These are phyloP conservation scores for Hyphopichia pseudoburtonii DNA, from an alignment of 1,139 yeast species.

Conservation along the genomic window DNA sequence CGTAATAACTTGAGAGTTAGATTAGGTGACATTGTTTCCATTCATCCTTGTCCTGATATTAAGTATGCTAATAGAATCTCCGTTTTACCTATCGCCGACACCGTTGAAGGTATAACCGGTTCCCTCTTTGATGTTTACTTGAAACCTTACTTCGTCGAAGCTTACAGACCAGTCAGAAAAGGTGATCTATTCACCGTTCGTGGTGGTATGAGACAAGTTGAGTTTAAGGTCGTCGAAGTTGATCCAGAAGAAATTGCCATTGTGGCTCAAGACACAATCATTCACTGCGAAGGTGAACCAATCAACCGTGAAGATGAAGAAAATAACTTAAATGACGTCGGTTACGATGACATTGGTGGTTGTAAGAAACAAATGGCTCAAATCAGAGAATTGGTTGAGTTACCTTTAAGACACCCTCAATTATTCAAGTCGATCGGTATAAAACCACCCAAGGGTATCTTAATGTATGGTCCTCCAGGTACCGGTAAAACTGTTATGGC, in stretches of 20 bases:
- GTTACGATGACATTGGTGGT: slow-evolving; percentile 99
- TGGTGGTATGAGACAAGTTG: slow-evolving; percentile 99
- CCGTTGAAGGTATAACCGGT: slow-evolving; percentile 97
- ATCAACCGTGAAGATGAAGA: slow-evolving; percentile 99
- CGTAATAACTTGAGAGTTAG: slow-evolving; percentile 94
- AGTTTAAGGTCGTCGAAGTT: slow-evolving; percentile 95
- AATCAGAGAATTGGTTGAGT: slow-evolving; percentile 93
- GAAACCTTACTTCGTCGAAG: slow-evolving; percentile 98
- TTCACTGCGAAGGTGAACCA: slow-evolving; percentile 99
- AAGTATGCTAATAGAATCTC: slow-evolving; percentile 92
- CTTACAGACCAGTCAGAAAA: slow-evolving; percentile 97
- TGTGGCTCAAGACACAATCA: slow-evolving; percentile 97
- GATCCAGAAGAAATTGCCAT: slow-evolving; percentile 98
- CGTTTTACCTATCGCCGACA: slow-evolving; percentile 96
- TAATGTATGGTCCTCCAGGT: slow-evolving; percentile 99
- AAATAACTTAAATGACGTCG: slow-evolving; percentile 91
- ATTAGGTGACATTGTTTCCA: slow-evolving; percentile 85
- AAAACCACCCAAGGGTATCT: slow-evolving; percentile 94
- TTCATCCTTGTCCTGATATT: slow-evolving; percentile 97
- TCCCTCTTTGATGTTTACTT: slow-evolving; percentile 94
- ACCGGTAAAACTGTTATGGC: slow-evolving; percentile 99
- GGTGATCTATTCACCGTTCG: slow-evolving; percentile 96
- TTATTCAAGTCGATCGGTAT: slow-evolving; percentile 95
- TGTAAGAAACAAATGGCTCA: slow-evolving; percentile 99
- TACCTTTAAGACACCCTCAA: slow-evolving; percentile 96